A percentile compares a stretch with the other conserved stretches of the same genome.
phyloP scores from a whole-genome alignment of 2,329 filamentous ascomycete species.

The Venturia pyrina region DNA sequence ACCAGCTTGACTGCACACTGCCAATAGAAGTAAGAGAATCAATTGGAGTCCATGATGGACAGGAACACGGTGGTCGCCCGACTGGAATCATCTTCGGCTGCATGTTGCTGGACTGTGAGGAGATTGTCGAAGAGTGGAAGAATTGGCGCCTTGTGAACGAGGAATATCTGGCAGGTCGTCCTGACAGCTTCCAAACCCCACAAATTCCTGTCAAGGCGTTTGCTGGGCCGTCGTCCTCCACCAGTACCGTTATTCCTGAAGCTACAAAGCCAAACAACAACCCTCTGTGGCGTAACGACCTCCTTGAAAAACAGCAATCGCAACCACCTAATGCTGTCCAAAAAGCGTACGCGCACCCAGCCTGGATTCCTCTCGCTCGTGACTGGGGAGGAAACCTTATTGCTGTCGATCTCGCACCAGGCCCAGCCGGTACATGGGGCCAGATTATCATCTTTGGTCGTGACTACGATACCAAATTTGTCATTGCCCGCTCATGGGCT shows the following conservation, averaged over 20 bases:
- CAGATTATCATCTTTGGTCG: slow-evolving; percentile 94
- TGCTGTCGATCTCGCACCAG: slow-evolving; percentile 84
- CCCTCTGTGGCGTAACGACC: slow-evolving; percentile 71
- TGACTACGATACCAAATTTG: slow-evolving; percentile 98
- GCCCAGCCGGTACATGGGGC: slow-evolving; percentile 83
- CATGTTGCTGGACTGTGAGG: slow-evolving; percentile 96
- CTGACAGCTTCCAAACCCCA: slow-evolving; percentile 40
- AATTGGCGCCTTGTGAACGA: slow-evolving; percentile 93
- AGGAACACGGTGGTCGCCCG: slow-evolving; percentile 82
- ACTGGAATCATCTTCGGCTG: slow-evolving; percentile 88
- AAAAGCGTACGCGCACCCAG: slow-evolving; percentile 84
- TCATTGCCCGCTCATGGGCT: slow-evolving; percentile 85
- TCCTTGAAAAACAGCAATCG: slow-evolving; percentile 75
- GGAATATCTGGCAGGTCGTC: slow-evolving; percentile 62
- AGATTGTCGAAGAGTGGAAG: slow-evolving; percentile 95
- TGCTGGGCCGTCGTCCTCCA: slow-evolving; percentile 56
- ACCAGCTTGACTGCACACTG: slow-evolving; percentile 87
- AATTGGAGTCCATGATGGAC: slow-evolving; percentile 84
- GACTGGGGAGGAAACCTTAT: slow-evolving; percentile 99
- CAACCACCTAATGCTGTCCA: slow-evolving; percentile 80
- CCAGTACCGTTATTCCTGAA: slow-evolving; percentile 35
- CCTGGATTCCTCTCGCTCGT: slow-evolving; percentile 90
- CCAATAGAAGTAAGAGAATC: slow-evolving; percentile 92
- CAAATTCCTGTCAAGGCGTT: slow-evolving; percentile 61
- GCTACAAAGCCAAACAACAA: slow-evolving; percentile 39